phyloP scores from a whole-genome alignment of 2,329 filamentous ascomycete species.

The Aureobasidium sp. region DNA sequence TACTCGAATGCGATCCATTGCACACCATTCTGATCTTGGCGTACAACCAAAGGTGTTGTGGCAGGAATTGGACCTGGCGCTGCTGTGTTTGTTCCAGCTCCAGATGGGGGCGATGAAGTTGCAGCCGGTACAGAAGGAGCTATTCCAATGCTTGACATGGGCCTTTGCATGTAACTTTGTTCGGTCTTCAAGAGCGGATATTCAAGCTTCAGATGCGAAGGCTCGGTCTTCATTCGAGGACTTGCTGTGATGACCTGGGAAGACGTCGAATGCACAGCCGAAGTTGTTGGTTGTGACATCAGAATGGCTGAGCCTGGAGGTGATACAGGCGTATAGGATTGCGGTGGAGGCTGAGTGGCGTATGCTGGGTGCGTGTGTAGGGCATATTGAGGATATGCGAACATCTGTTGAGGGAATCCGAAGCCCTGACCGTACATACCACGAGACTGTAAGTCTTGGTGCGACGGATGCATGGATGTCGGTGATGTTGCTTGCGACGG shows the following conservation, averaged over 20 bases:
- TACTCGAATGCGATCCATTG: constrained; percentile 99
- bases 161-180: constrained; percentile 50
- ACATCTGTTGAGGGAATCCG: constrained; percentile 79
- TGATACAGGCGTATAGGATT: constrained; percentile 48
- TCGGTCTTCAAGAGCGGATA: constrained; percentile 22
- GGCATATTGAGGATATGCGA: constrained; percentile 53
- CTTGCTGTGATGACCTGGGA: constrained; percentile 55
- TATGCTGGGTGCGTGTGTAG: constrained; percentile 52
- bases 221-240: constrained; percentile 40
- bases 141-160: constrained; percentile 39
- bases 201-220: constrained; percentile 3
- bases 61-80: constrained; percentile 94
- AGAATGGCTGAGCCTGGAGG: constrained; percentile 41
- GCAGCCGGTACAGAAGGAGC: neutral
- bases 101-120: constrained; percentile 27
- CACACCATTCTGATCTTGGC: constrained; percentile 92
- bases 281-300: constrained; percentile 46
- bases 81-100: constrained; percentile 65
- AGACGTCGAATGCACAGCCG: constrained; percentile 30
- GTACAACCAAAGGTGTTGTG: constrained; percentile 86
- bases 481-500: constrained; percentile 94
- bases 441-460: constrained; percentile 79
- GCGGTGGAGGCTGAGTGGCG: constrained; percentile 47
- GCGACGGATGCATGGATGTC: constrained; percentile 83
- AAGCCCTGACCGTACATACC: constrained; percentile 74